Conservation (phyloP, 345 rosid genomes). For the Clarkia xantiana region DNA sequence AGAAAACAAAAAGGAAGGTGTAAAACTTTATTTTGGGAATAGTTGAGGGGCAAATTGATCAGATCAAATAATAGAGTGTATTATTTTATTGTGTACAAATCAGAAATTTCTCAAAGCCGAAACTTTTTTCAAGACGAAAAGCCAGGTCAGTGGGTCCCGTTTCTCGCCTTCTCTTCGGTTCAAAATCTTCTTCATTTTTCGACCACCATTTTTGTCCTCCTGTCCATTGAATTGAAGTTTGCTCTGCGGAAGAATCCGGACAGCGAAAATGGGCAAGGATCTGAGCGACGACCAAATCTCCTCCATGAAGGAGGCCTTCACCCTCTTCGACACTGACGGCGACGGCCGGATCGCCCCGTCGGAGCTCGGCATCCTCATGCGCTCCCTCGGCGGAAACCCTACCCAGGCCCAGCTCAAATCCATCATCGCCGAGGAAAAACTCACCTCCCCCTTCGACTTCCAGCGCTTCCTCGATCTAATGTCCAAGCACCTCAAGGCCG, state of each 20-base stretch:
- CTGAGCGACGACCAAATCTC: slow-evolving; percentile 86
- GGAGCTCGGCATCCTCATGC: slow-evolving; percentile 88
- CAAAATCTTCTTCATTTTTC: too few relatives aligned
- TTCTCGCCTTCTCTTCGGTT: too few relatives aligned
- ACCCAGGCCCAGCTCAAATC: slow-evolving; percentile 87
- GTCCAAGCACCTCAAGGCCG: slow-evolving; percentile 81
- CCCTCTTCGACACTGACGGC: slow-evolving; percentile 85
- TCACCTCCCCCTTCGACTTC: slow-evolving; percentile 76
- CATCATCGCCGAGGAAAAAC: slow-evolving; percentile 51
- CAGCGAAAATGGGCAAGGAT: slow-evolving; percentile 55
- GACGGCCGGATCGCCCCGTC: slow-evolving; percentile 94
- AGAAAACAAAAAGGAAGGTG: too few relatives aligned
- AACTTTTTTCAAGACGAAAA: too few relatives aligned
- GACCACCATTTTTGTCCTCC: too few relatives aligned
- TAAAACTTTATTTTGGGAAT: too few relatives aligned
- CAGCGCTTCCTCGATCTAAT: slow-evolving; percentile 82
- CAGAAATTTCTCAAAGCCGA: too few relatives aligned
- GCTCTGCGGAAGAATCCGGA: background rate
- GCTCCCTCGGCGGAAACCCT: slow-evolving; percentile 95
- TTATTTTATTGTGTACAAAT: too few relatives aligned
- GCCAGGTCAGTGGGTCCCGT: too few relatives aligned
- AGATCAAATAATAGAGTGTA: too few relatives aligned
- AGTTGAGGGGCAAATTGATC: too few relatives aligned
- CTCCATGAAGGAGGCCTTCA: slow-evolving; percentile 94
- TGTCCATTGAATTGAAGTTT: too few relatives aligned